These are phyloP conservation scores for Arthrobotrys entomopaga DNA, from an alignment of 2,329 filamentous ascomycete genomes.

Conservation along the genomic window DNA sequence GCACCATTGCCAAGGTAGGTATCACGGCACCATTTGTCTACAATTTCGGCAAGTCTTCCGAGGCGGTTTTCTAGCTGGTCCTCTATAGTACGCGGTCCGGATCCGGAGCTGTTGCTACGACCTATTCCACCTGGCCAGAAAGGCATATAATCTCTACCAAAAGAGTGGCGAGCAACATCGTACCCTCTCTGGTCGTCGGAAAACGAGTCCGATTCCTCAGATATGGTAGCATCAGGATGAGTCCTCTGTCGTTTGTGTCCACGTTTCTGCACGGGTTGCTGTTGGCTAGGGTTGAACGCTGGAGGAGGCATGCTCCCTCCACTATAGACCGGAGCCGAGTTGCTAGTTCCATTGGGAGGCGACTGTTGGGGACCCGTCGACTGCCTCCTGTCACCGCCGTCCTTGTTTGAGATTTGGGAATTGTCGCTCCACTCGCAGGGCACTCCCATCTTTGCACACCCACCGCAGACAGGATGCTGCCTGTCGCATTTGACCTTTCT, in stretches of 20 bases:
- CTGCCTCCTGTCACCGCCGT: conserved; percentile 38
- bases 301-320: conserved; percentile 48
- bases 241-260: conserved; percentile 54
- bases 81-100: conserved; percentile 18
- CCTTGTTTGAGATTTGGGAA: conserved; percentile 40
- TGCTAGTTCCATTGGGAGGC: conserved; percentile 25
- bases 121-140: conserved; percentile 34
- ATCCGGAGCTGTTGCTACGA: conserved; percentile 27
- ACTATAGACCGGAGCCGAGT: conserved; percentile 11
- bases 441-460: conserved; percentile 57
- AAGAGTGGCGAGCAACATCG: conserved; percentile 42
- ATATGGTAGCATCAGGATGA: conserved; percentile 49
- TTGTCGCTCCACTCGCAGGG: conserved; percentile 58
- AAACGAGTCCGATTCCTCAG: conserved; percentile 55
- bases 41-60: conserved; percentile 57
- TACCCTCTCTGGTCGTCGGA: conserved; percentile 53
- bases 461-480: conserved; percentile 58
- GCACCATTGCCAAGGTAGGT: conserved; percentile 54
- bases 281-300: conserved; percentile 25
- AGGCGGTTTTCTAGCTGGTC: conserved; percentile 57
- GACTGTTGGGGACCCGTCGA: conserved; percentile 30
- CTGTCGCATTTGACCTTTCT: conserved; percentile 59
- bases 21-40: conserved; percentile 58
- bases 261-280: conserved; percentile 39
- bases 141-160: conserved; percentile 45